phyloP scores from a whole-genome alignment of 2,329 filamentous ascomycete genomes.

The Rosellinia necatrix region DNA sequence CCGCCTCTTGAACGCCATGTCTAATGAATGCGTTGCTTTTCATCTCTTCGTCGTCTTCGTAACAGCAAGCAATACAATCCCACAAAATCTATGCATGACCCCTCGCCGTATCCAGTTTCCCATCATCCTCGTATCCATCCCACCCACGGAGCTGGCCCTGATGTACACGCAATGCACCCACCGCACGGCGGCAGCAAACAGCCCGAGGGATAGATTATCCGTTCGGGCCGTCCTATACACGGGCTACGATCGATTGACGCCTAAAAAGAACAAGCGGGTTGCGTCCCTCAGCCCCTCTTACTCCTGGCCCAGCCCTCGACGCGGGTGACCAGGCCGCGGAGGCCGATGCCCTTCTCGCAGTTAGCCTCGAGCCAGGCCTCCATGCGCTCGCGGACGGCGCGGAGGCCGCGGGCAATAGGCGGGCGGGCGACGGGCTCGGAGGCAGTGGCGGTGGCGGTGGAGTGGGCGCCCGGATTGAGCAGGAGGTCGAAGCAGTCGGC shows the following conservation, averaged over 20 bases:
- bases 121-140: no score
- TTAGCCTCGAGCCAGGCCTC: conserved; percentile 81
- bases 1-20: conserved; percentile 19
- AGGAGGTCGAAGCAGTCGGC: conserved; percentile 78
- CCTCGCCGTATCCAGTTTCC: not conserved
- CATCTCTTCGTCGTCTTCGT: conserved; percentile 19
- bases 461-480: conserved; percentile 75
- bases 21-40: conserved; percentile 16
- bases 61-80: not conserved
- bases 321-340: conserved; percentile 72
- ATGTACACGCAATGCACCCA: no score
- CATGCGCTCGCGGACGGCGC: conserved; percentile 73
- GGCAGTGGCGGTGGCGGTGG: conserved; percentile 50
- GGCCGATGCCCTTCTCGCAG: conserved; percentile 76
- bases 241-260: no score
- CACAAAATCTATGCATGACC: no score
- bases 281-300: conserved; percentile 25
- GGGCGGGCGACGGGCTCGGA: conserved; percentile 68
- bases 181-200: no score
- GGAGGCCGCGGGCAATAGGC: conserved; percentile 76
- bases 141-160: no score
- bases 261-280: no score
- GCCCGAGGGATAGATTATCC: no score
- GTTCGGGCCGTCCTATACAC: no score
- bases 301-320: conserved; percentile 52